Conservation (phyloP, 495 filamentous ascomycete genomes). For the Parachaetomium inaequale region DNA sequence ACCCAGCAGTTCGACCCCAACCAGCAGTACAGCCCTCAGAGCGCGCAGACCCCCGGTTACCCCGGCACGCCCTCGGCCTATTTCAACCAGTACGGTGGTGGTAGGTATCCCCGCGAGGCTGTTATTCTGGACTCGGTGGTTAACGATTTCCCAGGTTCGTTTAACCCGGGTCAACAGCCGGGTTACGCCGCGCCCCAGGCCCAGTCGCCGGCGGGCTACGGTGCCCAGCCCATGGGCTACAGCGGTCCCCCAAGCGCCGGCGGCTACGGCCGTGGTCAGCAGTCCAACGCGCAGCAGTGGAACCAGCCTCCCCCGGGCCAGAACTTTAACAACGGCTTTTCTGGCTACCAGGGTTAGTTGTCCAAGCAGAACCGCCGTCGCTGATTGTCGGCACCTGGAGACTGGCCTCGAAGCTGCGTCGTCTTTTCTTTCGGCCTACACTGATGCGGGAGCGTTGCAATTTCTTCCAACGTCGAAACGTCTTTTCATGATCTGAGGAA, state of each 20-base stretch:
- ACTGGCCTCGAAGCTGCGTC: background rate
- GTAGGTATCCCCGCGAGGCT: conserved; percentile 45
- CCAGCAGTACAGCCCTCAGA: conserved; percentile 68
- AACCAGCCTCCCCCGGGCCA: conserved; percentile 57
- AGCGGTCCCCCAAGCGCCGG: conserved; percentile 67
- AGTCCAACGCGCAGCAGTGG: conserved; percentile 72
- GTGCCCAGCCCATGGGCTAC: conserved; percentile 58
- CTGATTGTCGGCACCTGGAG: background rate
- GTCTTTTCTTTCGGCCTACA: conserved; percentile 12
- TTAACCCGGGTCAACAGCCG: conserved; percentile 52
- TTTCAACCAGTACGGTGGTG: conserved; percentile 84
- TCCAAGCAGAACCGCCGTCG: background rate
- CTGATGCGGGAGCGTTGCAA: conserved; percentile 9
- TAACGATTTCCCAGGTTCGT: conserved; percentile 37
- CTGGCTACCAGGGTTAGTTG: conserved; percentile 56
- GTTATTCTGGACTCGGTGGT: conserved; percentile 22
- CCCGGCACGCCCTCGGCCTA: conserved; percentile 74
- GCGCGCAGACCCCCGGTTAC: conserved; percentile 53
- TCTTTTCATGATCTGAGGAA: conserved; percentile 21
- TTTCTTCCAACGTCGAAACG: conserved; percentile 11
- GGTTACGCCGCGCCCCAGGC: conserved; percentile 52
- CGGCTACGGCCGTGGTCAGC: conserved; percentile 78
- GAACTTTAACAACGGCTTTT: conserved; percentile 58
- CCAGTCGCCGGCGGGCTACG: conserved; percentile 58
- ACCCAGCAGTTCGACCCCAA: conserved; percentile 72